A percentile compares a stretch with the other conserved stretches of the same genome.
Evolutionary conservation across 1,284 basidiomycete genomes (phyloP).

Genomic region (Cryptococcus amylolentus): DNA sequence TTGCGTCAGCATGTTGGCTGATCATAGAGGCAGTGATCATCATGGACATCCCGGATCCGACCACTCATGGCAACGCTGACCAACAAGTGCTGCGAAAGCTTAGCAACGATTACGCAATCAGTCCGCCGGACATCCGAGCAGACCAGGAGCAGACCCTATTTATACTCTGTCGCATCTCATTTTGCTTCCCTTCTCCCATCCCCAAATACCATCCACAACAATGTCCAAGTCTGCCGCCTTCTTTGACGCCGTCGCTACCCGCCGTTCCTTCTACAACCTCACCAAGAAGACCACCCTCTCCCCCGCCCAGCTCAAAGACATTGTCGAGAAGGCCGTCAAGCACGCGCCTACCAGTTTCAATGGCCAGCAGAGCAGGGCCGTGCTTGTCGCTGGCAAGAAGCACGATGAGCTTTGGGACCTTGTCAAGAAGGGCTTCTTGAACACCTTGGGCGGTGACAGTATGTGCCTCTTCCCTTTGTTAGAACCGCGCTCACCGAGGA

Average conservation of each 20-base stretch:
- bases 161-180: constrained; percentile 3
- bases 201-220: neutral
- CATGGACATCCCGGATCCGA: too few relatives aligned
- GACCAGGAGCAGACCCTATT: neutral
- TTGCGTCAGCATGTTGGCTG: too few relatives aligned
- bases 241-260: constrained; percentile 44
- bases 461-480: constrained; percentile 7
- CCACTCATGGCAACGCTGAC: too few relatives aligned
- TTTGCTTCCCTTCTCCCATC: constrained; percentile 1
- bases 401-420: constrained; percentile 51
- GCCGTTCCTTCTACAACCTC: constrained; percentile 52
- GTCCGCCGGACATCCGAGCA: too few relatives aligned
- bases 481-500: neutral
- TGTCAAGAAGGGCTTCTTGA: constrained; percentile 32
- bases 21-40: too few relatives aligned
- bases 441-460: constrained; percentile 25
- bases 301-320: constrained; percentile 44
- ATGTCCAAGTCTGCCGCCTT: constrained; percentile 23
- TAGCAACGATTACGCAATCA: too few relatives aligned
- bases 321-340: constrained; percentile 51
- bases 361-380: constrained; percentile 51
- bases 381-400: constrained; percentile 51
- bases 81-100: too few relatives aligned
- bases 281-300: constrained; percentile 45
- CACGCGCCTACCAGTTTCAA: constrained; percentile 52